phyloP scores from a whole-genome alignment of 2,329 filamentous ascomycete genomes.

The Trichoderma arundinaceum region DNA sequence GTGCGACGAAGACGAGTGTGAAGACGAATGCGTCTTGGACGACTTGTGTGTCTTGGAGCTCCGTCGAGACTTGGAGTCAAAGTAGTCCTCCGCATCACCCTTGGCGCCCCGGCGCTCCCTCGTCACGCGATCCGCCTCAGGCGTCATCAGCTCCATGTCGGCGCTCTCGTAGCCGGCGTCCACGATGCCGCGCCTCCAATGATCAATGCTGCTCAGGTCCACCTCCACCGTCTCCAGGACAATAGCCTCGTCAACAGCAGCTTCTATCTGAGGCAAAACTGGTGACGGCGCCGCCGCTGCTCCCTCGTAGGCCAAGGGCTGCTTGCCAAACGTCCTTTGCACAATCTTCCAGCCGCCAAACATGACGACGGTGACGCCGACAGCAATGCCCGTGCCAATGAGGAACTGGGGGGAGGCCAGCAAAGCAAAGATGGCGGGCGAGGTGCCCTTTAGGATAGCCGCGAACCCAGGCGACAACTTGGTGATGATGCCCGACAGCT shows the following conservation, averaged over 20 bases:
- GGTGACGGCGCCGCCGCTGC: constrained; percentile 38
- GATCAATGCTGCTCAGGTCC: constrained; percentile 63
- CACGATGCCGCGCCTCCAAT: constrained; percentile 63
- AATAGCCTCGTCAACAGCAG: constrained; percentile 60
- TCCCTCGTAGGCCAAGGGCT: constrained; percentile 40
- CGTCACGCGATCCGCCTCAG: constrained; percentile 55
- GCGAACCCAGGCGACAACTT: constrained; percentile 87
- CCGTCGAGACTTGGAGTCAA: constrained; percentile 47
- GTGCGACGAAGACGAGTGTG: constrained; percentile 32
- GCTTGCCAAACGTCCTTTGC: constrained; percentile 69
- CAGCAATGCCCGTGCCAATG: constrained; percentile 85
- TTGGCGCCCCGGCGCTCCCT: constrained; percentile 12
- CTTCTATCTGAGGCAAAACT: constrained; percentile 38
- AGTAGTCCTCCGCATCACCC: constrained; percentile 48
- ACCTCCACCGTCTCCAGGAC: constrained; percentile 62
- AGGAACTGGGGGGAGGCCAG: constrained; percentile 91
- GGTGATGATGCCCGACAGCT: constrained; percentile 79
- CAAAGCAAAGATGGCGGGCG: constrained; percentile 84
- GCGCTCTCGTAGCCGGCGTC: constrained; percentile 51
- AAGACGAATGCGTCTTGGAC: constrained; percentile 39
- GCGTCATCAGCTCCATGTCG: constrained; percentile 64
- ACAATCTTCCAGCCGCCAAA: constrained; percentile 98
- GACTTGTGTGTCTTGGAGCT: constrained; percentile 44
- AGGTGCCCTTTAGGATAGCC: constrained; percentile 74
- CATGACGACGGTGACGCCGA: constrained; percentile 93